Evolutionary conservation across 257 asterid species (phyloP).

Genomic region (Gentiana straminea): DNA sequence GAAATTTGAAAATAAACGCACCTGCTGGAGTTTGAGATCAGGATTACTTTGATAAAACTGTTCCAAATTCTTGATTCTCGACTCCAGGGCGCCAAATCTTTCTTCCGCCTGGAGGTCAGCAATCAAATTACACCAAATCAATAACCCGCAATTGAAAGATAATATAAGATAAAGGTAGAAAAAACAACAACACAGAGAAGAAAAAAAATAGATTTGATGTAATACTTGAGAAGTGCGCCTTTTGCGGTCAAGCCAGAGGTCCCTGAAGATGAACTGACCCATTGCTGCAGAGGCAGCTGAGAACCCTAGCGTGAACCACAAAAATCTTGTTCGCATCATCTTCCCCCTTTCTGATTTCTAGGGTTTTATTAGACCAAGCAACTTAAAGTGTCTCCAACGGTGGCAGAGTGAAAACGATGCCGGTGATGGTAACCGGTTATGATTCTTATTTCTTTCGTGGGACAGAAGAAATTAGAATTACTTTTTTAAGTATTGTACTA

Average conservation of each 20-base stretch:
- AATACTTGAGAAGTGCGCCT: slow-evolving; percentile 39
- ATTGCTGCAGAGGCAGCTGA: slow-evolving; percentile 46
- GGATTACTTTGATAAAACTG: slow-evolving; percentile 19
- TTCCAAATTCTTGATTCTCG: slow-evolving; percentile 57
- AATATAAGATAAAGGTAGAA: not conserved
- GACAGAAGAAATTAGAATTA: too few relatives aligned
- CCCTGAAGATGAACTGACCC: slow-evolving; percentile 45
- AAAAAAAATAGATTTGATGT: not conserved
- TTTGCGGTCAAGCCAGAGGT: slow-evolving; percentile 43
- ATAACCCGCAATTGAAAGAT: not conserved
- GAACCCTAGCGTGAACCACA: slow-evolving; percentile 57
- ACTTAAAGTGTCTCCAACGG: too few relatives aligned
- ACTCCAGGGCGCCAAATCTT: slow-evolving; percentile 33
- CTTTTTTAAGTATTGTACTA: too few relatives aligned
- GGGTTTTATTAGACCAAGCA: too few relatives aligned
- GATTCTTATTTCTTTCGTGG: too few relatives aligned
- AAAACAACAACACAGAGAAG: not conserved
- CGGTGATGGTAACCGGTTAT: not conserved
- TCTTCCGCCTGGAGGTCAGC: slow-evolving; percentile 28
- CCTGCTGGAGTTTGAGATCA: slow-evolving; percentile 8
- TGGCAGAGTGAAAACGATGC: not conserved
- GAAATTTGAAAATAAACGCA: not conserved
- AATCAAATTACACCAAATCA: not conserved
- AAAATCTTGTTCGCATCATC: slow-evolving; percentile 51
- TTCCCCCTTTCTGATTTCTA: not conserved